Evolutionary conservation across 2,329 filamentous ascomycete genomes (phyloP).

Genomic region (Sporothrix pseudoabietina): DNA sequence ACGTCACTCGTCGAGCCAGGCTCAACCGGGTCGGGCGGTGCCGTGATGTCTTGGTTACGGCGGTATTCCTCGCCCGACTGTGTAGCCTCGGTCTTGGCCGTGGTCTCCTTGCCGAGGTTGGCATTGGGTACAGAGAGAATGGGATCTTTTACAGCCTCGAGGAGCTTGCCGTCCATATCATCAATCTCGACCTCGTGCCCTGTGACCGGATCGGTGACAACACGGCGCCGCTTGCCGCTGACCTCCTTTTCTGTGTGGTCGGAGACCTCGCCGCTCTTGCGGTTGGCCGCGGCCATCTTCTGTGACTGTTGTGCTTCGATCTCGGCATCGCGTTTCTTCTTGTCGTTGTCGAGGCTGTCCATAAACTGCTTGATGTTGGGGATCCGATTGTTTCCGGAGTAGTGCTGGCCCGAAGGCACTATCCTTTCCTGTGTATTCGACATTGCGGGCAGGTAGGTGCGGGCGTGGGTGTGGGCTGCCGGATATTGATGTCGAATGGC

Average conservation of each 20-base stretch:
- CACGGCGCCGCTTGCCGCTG: constrained; percentile 57
- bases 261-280: constrained; percentile 44
- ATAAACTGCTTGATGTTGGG: constrained; percentile 87
- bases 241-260: constrained; percentile 52
- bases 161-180: constrained; percentile 62
- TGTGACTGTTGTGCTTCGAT: constrained; percentile 58
- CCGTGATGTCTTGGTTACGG: constrained; percentile 81
- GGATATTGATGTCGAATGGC: neutral
- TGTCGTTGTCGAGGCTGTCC: constrained; percentile 74
- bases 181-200: constrained; percentile 75
- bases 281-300: constrained; percentile 29
- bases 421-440: constrained; percentile 45
- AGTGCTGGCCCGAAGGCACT: constrained; percentile 64
- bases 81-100: constrained; percentile 68
- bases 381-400: constrained; percentile 80
- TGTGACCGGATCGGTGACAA: neutral
- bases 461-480: neutral
- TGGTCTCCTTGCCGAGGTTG: constrained; percentile 75
- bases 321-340: constrained; percentile 70
- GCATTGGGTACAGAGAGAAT: constrained; percentile 84
- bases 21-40: constrained; percentile 83
- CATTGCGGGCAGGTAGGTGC: constrained; percentile 14
- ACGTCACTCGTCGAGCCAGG: constrained; percentile 87
- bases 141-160: constrained; percentile 72
- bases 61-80: constrained; percentile 82